Conservation (phyloP, 148 eudicot species). For the Persicaria tinctoria region DNA sequence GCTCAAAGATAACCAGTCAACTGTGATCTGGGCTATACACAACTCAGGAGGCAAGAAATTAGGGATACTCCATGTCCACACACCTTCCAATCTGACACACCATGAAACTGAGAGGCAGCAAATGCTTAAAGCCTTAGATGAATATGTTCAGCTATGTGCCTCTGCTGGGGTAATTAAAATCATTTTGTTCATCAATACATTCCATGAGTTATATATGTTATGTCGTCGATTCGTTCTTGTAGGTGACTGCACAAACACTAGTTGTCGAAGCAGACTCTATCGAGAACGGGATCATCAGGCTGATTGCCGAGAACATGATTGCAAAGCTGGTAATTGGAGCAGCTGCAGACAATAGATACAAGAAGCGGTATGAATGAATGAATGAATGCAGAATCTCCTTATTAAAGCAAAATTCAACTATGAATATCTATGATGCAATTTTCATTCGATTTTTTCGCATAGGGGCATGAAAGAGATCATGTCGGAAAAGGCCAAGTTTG, state of each 20-base stretch:
- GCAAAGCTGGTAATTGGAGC: conserved; percentile 90
- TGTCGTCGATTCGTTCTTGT: background rate
- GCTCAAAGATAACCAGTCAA: conserved; percentile 27
- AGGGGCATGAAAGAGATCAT: no score
- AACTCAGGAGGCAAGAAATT: conserved; percentile 30
- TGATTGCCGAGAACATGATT: conserved; percentile 47
- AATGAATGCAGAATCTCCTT: no score
- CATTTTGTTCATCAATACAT: no score
- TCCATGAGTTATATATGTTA: no score
- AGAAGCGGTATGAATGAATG: background rate
- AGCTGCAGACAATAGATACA: conserved; percentile 47
- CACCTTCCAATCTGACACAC: conserved; percentile 20
- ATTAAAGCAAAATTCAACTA: no score
- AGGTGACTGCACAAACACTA: conserved; percentile 49
- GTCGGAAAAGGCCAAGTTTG: no score
- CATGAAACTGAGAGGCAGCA: conserved; percentile 39
- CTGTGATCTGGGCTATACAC: conserved; percentile 39
- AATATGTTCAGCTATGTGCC: conserved; percentile 31
- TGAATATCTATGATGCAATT: no score
- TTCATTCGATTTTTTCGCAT: no score
- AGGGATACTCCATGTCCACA: conserved; percentile 47
- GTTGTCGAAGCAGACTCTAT: conserved; percentile 45
- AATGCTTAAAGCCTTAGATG: conserved; percentile 30
- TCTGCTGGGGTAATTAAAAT: conserved; percentile 33
- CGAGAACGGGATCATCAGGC: conserved; percentile 71